Conservation (phyloP, 768 basidiomycete species). For the Cyathus striatus region DNA sequence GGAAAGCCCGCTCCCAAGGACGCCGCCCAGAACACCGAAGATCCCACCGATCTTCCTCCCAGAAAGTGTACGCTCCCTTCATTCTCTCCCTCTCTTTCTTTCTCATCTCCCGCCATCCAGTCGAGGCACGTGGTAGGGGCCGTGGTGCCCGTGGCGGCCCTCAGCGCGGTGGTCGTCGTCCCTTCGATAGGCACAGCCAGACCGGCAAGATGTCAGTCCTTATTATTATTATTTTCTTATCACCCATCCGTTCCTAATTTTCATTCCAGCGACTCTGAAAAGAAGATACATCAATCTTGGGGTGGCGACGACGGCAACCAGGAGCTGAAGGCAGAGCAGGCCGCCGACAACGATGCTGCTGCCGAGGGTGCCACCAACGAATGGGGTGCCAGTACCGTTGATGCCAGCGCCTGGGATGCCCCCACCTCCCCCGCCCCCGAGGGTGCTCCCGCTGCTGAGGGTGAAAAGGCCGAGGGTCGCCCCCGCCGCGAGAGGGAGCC, state of each 20-base stretch:
- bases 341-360: conserved; percentile 66
- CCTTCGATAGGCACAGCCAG: conserved; percentile 82
- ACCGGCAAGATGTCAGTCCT: conserved; percentile 74
- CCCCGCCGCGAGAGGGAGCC: conserved; percentile 51
- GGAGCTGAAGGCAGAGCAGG: conserved; percentile 79
- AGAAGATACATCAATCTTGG: conserved; percentile 94
- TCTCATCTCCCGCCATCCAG: conserved; percentile 18
- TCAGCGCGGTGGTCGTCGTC: conserved; percentile 61
- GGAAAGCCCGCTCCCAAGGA: conserved; percentile 38
- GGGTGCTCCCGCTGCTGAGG: conserved; percentile 33
- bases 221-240: conserved; percentile 7
- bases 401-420: conserved; percentile 22
- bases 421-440: conserved; percentile 21
- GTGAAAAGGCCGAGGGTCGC: conserved; percentile 31
- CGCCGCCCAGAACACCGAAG: conserved; percentile 19
- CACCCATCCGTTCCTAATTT: conserved; percentile 7
- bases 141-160: conserved; percentile 48
- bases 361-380: conserved; percentile 34
- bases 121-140: conserved; percentile 46
- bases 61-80: conserved; percentile 18
- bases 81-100: conserved; percentile 5
- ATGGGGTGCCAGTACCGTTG: conserved; percentile 10
- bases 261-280: conserved; percentile 79
- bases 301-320: conserved; percentile 85
- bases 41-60: conserved; percentile 26